Evolutionary conservation across 2,329 filamentous ascomycete genomes (phyloP).

Genomic region (Mycosphaerelloides madeirae): DNA sequence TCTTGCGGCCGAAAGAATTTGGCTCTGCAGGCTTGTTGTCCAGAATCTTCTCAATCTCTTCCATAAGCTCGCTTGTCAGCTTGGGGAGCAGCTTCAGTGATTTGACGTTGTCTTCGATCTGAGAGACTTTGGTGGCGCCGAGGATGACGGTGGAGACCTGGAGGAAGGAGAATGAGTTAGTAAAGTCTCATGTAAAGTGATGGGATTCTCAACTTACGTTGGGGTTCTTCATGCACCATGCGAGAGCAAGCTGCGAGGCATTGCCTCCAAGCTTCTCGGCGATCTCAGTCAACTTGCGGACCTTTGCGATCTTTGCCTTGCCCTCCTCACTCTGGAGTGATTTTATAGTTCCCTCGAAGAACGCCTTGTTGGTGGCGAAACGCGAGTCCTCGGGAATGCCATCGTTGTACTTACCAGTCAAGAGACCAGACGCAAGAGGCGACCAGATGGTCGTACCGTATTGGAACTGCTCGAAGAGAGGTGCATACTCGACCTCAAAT

Average conservation of each 20-base stretch:
- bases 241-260: constrained; percentile 52
- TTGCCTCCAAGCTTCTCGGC: constrained; percentile 47
- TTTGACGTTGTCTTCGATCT: constrained; percentile 48
- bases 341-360: constrained; percentile 55
- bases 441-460: constrained; percentile 56
- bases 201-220: constrained; percentile 40
- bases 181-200: too few species aligned
- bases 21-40: constrained; percentile 37
- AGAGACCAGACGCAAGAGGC: constrained; percentile 52
- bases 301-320: constrained; percentile 54
- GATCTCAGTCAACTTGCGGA: constrained; percentile 50
- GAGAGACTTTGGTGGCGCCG: constrained; percentile 46
- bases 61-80: constrained; percentile 37
- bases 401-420: constrained; percentile 62
- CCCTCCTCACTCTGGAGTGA: constrained; percentile 47
- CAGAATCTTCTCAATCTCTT: constrained; percentile 42
- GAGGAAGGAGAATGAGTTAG: too few species aligned
- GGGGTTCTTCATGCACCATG: constrained; percentile 55
- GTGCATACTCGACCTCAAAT: constrained; percentile 58
- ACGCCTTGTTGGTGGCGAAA: constrained; percentile 54
- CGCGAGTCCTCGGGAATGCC: constrained; percentile 58
- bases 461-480: constrained; percentile 53
- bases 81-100: constrained; percentile 40
- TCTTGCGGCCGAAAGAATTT: constrained; percentile 33
- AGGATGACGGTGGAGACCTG: constrained; percentile 47